These are phyloP conservation scores for Mangifera indica DNA, from an alignment of 345 rosid species.

Conservation along the genomic window DNA sequence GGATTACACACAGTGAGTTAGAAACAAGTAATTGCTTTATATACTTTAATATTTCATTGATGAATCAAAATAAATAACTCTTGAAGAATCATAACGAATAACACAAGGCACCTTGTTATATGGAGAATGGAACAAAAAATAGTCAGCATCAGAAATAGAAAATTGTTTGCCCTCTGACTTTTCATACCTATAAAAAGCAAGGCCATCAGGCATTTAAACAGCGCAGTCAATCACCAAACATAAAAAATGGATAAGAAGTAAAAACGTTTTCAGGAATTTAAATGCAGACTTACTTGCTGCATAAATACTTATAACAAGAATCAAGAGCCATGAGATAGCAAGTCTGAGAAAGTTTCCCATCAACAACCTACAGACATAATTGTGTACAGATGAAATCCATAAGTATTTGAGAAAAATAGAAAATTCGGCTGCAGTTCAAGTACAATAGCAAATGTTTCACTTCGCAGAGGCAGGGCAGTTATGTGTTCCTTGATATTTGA, in stretches of 20 bases:
- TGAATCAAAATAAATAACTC: background rate
- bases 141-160: conserved; percentile 72
- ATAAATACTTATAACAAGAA: conserved; percentile 77
- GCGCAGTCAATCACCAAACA: conserved; percentile 7
- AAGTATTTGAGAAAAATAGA: background rate
- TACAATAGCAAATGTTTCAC: background rate
- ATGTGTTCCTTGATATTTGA: background rate
- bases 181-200: conserved; percentile 59
- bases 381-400: background rate
- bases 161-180: conserved; percentile 81
- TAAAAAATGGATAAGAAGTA: conserved; percentile 8
- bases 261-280: conserved; percentile 1
- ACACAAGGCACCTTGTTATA: conserved; percentile 77
- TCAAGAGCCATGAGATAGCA: conserved; percentile 99
- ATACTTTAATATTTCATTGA: background rate
- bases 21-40: conserved; percentile 1
- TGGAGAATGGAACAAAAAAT: conserved; percentile 94
- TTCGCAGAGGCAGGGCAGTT: background rate
- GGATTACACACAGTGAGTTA: conserved; percentile 9
- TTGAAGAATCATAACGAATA: background rate
- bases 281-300: conserved; percentile 63
- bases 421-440: background rate
- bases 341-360: conserved; percentile 98
- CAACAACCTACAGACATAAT: conserved; percentile 74
- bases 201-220: conserved; percentile 11